A percentile compares a stretch with the other conserved stretches of the same genome.
These are phyloP conservation scores for Trichoderma harzianum DNA, from an alignment of 2,329 filamentous ascomycete species.

Conservation along the genomic window DNA sequence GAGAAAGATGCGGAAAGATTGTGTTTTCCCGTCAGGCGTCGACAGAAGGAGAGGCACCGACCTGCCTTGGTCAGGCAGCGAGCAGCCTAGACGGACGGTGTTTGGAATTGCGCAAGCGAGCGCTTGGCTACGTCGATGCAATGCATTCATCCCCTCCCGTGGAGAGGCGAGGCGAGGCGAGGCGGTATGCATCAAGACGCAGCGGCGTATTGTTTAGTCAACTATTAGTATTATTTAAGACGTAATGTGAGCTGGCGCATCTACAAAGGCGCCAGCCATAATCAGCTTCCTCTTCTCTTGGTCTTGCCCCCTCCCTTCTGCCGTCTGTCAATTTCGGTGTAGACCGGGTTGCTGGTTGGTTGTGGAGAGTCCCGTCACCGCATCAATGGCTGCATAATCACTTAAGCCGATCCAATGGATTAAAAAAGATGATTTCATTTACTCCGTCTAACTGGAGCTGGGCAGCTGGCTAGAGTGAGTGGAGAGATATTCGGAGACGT, in stretches of 20 bases:
- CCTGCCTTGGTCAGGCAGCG: background rate
- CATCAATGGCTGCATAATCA: constrained; percentile 14
- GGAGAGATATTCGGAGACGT: background rate
- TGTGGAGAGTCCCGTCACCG: constrained; percentile 12
- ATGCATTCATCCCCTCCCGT: constrained; percentile 1
- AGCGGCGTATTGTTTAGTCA: constrained; percentile 4
- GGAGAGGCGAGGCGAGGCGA: background rate
- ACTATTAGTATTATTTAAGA: constrained; percentile 15
- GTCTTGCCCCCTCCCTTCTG: background rate
- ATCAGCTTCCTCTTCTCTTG: background rate
- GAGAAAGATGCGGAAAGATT: background rate
- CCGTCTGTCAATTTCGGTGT: constrained; percentile 21
- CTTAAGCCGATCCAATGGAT: constrained; percentile 1
- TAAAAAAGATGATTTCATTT: background rate
- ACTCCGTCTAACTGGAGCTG: background rate
- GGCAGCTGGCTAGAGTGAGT: background rate
- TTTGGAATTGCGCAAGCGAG: background rate
- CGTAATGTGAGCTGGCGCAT: constrained; percentile 14
- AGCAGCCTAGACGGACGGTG: background rate
- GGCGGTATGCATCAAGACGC: constrained; percentile 15
- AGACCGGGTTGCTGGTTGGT: constrained; percentile 21
- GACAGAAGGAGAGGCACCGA: background rate
- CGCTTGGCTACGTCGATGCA: background rate
- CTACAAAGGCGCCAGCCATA: constrained; percentile 1
- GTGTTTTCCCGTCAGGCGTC: background rate